phyloP scores from a whole-genome alignment of 2,329 filamentous ascomycete genomes.

The Diaporthe longicolla region DNA sequence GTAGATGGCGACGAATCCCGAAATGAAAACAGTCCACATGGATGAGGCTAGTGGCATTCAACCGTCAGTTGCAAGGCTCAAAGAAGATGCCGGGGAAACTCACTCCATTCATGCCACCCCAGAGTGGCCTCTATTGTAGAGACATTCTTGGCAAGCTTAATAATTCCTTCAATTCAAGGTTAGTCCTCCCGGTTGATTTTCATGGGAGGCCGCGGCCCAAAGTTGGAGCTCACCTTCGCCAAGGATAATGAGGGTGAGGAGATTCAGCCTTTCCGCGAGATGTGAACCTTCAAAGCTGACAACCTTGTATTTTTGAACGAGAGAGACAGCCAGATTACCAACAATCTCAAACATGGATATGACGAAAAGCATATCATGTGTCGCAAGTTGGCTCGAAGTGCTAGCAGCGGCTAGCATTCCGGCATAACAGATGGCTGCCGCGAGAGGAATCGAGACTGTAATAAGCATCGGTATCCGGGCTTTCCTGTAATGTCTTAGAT shows the following conservation, averaged over 20 bases:
- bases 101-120: conserved; percentile 31
- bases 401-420: conserved; percentile 54
- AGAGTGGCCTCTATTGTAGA: conserved; percentile 15
- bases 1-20: conserved; percentile 57
- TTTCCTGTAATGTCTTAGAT: conserved; percentile 49
- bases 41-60: not conserved
- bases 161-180: not conserved
- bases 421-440: conserved; percentile 54
- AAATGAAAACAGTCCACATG: conserved; percentile 42
- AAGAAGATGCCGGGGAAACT: not conserved
- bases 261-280: conserved; percentile 73
- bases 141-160: conserved; percentile 33
- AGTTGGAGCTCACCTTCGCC: conserved; percentile 64
- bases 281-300: conserved; percentile 74
- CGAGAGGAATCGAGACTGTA: conserved; percentile 51
- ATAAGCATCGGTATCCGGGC: conserved; percentile 4
- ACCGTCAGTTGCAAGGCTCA: not conserved
- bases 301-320: conserved; percentile 60
- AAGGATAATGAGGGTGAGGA: conserved; percentile 75
- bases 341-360: conserved; percentile 69
- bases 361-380: conserved; percentile 62
- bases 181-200: not conserved
- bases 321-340: conserved; percentile 66
- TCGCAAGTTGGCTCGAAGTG: conserved; percentile 54
- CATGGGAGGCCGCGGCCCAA: too few species aligned